phyloP scores from a whole-genome alignment of 164 flowering plant genomes.

The Buxus sempervirens region DNA sequence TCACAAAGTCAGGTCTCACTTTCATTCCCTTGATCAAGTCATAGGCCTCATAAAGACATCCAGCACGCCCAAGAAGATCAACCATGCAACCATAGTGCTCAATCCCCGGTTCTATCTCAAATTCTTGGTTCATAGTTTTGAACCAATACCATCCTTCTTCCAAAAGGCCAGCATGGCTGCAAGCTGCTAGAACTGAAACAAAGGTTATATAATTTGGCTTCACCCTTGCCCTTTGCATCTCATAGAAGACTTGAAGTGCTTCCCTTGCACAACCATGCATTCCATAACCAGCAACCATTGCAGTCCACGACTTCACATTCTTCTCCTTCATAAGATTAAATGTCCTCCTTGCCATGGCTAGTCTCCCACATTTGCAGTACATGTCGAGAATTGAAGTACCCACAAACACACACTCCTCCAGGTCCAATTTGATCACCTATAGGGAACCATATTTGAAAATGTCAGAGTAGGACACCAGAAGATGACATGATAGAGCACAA shows the following conservation, averaged over 20 bases:
- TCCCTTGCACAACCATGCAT: conserved; percentile 72
- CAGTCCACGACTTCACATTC: conserved; percentile 84
- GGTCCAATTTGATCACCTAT: conserved; percentile 56
- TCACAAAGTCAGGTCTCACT: conserved; percentile 63
- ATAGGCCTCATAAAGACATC: conserved; percentile 58
- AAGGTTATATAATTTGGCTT: conserved; percentile 77
- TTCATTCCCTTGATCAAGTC: conserved; percentile 60
- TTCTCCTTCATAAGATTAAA: conserved; percentile 56
- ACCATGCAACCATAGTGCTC: conserved; percentile 91
- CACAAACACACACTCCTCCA: conserved; percentile 56
- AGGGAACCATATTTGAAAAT: neutral
- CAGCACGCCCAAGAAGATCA: conserved; percentile 84
- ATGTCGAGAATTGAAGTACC: conserved; percentile 88
- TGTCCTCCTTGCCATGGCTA: conserved; percentile 55
- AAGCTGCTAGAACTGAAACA: conserved; percentile 76
- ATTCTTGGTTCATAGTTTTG: conserved; percentile 49
- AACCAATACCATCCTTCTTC: conserved; percentile 84
- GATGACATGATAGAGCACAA: too few species aligned
- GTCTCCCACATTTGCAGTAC: conserved; percentile 89
- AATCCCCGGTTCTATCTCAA: conserved; percentile 57
- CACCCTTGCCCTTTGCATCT: conserved; percentile 49
- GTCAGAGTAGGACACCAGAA: too few species aligned
- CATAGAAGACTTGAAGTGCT: conserved; percentile 57
- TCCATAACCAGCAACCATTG: conserved; percentile 84
- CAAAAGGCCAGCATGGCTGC: conserved; percentile 77